Evolutionary conservation across 768 basidiomycete genomes (phyloP), one percentile per base, ranked within the genome.

Genomic region (Astraeus odoratus): DNA sequence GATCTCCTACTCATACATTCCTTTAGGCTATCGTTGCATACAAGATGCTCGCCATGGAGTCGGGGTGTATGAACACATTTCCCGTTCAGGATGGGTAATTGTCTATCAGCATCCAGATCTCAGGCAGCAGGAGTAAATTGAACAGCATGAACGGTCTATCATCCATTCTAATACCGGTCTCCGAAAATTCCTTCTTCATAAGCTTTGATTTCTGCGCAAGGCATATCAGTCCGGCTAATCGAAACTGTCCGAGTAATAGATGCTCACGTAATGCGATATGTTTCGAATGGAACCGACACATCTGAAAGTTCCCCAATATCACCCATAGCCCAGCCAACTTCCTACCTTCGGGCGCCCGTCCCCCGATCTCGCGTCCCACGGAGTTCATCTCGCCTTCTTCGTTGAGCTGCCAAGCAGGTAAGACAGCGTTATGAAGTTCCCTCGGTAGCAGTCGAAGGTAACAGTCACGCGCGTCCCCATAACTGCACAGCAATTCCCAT

Each of bases 201-300:
- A 0, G 82, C 83, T 57, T 83, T 84, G 57, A 86, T 84, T 63
- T 85, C 83, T 84, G 27, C 6, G 7, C 27, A 6, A 29, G 12
- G 7, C 27, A 29, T 7, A 29, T 29, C 27, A 29, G 27, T 29
- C 12, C 27, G 27, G 12, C 7, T 29, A 29, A 12, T 29, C 27
- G 7, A 29, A 12, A 29, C 6, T 29, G 6, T 12, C 6, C 27
- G 7, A 35, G 33, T 8, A 35, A n/a, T 37, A 22, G 22, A 4
- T 3, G 75, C 81, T 55, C 56, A 84, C 80, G 80, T 35, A 83
- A 66, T 0, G 80, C 81, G 30, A 83, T 40, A 52, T 79, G 78
- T 47, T 75, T 82, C 5, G 83, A 84, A 59, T 81, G 71, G 70
- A 83, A 83, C 0, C 83, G 70, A 46, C 75, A 76, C 49, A 77